These are phyloP conservation scores for Cercospora sp. DNA, from an alignment of 2,329 filamentous ascomycete species.

Conservation along the genomic window DNA sequence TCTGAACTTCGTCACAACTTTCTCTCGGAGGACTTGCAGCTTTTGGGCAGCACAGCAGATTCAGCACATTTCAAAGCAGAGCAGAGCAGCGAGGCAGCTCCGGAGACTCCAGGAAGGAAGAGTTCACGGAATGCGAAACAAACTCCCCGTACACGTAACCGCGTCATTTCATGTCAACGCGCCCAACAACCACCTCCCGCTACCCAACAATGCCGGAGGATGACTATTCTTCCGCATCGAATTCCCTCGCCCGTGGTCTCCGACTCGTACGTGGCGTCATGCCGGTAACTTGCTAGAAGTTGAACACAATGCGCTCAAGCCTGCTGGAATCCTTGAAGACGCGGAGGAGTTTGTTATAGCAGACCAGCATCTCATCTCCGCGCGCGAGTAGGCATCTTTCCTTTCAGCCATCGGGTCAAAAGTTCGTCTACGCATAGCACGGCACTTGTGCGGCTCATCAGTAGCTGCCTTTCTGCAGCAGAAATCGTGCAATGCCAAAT, in stretches of 20 bases:
- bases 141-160: constrained; percentile 1
- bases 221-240: not conserved
- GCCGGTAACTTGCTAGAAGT: not conserved
- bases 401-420: not conserved
- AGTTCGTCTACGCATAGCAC: not conserved
- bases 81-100: not conserved
- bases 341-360: not conserved
- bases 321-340: not conserved
- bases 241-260: not conserved
- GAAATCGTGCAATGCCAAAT: not conserved
- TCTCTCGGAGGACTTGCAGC: constrained; percentile 7
- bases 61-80: not conserved
- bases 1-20: not conserved
- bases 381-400: not conserved
- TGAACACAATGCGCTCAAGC: not conserved
- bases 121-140: constrained; percentile 5
- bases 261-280: constrained; percentile 8
- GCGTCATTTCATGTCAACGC: not conserved
- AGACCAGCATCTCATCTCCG: not conserved
- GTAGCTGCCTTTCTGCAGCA: not conserved
- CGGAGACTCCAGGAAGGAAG: not conserved
- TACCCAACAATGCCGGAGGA: not conserved
- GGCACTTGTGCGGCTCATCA: not conserved
- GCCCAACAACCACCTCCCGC: not conserved
- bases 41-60: constrained; percentile 3